Base-by-base conservation (phyloP, 768 basidiomycete genomes). In the Kwoniella dejecticola region DNA sequence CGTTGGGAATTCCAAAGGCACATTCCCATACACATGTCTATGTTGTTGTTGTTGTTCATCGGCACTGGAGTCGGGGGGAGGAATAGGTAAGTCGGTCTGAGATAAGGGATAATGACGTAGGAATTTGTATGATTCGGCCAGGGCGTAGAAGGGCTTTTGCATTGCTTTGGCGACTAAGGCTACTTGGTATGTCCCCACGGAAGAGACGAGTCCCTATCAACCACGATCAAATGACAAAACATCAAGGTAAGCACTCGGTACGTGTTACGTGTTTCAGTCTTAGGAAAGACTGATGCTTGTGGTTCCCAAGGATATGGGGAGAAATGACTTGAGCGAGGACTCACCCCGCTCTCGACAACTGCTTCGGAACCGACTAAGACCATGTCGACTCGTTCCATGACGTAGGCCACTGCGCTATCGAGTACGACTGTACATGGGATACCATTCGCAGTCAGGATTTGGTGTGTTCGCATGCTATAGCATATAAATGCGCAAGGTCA, bases 71-170 rank as follows among this genome's bases (percentile, higher is more conserved):
- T 56, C 36, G 40, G 57, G 60, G 31, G 55, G 24, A 13, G 64
- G 67, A 19, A 71, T 60, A 2, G 77, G 79, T 12, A 80, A 56
- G 57, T 80, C 79, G 44, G 71, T 73, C 53, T 79, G 77, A 3
- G 74, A 75, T 36, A 80, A 71, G 1, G 94, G 94, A 82, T 96
- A 98, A 71, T 94, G 83, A 65, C 95, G 88, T 77, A 95, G 90
- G 79, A 97, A 97, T 82, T 98, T 98, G 84, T 94, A 98, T 78
- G 90, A 92, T 81, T 94, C 92, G 27, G 92, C 91, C 33, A 93
- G 83, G 52, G 91, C 94, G 80, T 97, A 98, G 78, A 98, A 93
- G 3, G 96, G 95, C 78, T 95, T 96, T 73, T 91, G 90, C 58
- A 89, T 85, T 38, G 91, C 89, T 78, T 91, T 91, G 54, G 96